phyloP scores from a whole-genome alignment of 495 filamentous ascomycete species.

The Pyronema omphalodes region DNA sequence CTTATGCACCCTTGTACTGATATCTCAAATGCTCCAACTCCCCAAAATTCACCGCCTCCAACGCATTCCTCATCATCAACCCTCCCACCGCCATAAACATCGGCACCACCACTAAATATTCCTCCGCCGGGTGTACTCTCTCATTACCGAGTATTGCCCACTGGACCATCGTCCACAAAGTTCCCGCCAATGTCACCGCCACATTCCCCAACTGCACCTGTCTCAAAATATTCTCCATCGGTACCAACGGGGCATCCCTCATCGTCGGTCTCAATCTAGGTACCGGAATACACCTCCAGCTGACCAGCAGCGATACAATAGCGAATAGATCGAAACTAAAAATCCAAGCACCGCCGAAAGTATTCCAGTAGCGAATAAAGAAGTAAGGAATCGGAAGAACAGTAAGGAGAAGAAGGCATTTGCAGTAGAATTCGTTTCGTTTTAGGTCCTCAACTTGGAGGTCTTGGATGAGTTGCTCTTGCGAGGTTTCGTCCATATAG shows the following conservation, averaged over 20 bases:
- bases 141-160: not conserved
- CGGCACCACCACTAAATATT: not conserved
- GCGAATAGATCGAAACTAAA: not conserved
- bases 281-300: not conserved
- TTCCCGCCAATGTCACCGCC: too few relatives aligned
- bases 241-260: not conserved
- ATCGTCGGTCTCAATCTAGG: not conserved
- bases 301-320: not conserved
- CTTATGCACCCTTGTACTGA: not conserved
- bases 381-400: not conserved
- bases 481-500: not conserved
- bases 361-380: not conserved
- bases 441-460: not conserved
- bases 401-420: not conserved
- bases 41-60: constrained; percentile 4
- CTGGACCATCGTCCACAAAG: not conserved
- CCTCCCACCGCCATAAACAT: not conserved
- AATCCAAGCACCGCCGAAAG: not conserved
- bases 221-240: not conserved
- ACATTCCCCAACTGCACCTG: not conserved
- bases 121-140: not conserved
- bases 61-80: not conserved
- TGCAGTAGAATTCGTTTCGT: constrained; percentile 2
- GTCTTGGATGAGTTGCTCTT: not conserved
- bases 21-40: constrained; percentile 3